Percentiles rank a stretch among this genome's conserved stretches.
phyloP scores from a whole-genome alignment of 352 stramenopile species.

The Phytophthora quininea region DNA sequence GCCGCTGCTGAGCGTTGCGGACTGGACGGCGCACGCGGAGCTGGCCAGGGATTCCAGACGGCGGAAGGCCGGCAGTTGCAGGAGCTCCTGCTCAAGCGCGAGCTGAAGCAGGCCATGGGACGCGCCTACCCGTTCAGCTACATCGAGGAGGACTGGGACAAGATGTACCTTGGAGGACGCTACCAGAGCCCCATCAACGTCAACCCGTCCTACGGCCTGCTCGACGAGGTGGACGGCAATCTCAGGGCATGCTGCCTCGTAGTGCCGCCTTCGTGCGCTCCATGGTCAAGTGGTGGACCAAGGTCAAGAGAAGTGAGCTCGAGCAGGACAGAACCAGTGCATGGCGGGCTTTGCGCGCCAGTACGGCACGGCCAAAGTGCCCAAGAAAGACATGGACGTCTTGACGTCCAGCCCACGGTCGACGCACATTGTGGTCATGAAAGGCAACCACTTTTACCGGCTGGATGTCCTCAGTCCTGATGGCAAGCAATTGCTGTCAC shows the following conservation, averaged over 20 bases:
- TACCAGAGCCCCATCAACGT: conserved; percentile 92
- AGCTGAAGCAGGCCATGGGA: conserved; percentile 77
- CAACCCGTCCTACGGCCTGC: conserved; percentile 88
- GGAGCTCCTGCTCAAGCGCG: conserved; percentile 66
- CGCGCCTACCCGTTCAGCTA: conserved; percentile 93
- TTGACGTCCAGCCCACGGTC: conserved; percentile 77
- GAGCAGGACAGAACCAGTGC: conserved; percentile 91
- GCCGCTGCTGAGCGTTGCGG: conserved; percentile 69
- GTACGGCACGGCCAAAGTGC: conserved; percentile 86
- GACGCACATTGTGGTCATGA: conserved; percentile 90
- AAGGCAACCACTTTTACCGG: conserved; percentile 85
- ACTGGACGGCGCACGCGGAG: conserved; percentile 73
- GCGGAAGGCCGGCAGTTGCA: conserved; percentile 64
- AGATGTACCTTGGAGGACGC: conserved; percentile 91
- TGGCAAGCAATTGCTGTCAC: conserved; percentile 82
- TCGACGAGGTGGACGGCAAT: conserved; percentile 83
- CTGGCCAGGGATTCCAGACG: conserved; percentile 61
- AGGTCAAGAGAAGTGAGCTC: conserved; percentile 87
- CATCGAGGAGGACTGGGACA: conserved; percentile 92
- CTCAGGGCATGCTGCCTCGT: conserved; percentile 71
- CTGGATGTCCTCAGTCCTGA: conserved; percentile 82
- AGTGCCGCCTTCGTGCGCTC: conserved; percentile 83
- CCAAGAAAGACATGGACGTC: conserved; percentile 71
- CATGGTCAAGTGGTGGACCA: conserved; percentile 88
- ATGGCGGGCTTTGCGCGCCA: conserved; percentile 90